phyloP scores from a whole-genome alignment of 1,284 basidiomycete species.

The Volvariella volvacea region DNA sequence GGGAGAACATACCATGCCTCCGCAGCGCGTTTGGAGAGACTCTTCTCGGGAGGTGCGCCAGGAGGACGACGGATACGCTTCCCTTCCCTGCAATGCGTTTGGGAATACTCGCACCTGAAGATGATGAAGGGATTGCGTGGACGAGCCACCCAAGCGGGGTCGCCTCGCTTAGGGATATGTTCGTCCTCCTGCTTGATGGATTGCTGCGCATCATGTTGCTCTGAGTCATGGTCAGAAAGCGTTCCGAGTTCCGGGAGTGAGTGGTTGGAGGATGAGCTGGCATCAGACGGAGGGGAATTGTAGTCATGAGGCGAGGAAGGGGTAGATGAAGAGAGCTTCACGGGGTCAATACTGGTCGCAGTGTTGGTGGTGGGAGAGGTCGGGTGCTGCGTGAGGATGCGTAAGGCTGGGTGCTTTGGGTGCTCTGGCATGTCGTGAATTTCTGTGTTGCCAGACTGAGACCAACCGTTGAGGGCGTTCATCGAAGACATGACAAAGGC shows the following conservation, averaged over 20 bases:
- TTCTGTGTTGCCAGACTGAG: too few species aligned
- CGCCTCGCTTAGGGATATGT: conserved; percentile 15
- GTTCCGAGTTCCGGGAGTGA: not conserved
- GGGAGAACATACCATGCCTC: conserved; percentile 53
- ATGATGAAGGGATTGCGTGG: conserved; percentile 88
- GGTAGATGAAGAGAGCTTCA: too few species aligned
- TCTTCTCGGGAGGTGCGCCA: conserved; percentile 25
- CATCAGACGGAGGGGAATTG: not conserved
- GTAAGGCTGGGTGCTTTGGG: too few species aligned
- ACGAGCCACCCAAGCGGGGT: conserved; percentile 69
- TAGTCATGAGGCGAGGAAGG: too few species aligned
- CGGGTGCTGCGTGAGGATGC: too few species aligned
- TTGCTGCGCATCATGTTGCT: not conserved
- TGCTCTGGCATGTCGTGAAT: too few species aligned
- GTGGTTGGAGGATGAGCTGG: not conserved
- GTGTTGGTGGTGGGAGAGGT: too few species aligned
- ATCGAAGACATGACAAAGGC: too few species aligned
- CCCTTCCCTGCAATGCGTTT: conserved; percentile 25
- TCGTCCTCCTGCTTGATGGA: not conserved
- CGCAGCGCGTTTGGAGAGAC: conserved; percentile 54
- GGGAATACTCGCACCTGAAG: conserved; percentile 72
- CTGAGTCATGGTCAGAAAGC: not conserved
- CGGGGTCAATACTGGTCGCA: too few species aligned
- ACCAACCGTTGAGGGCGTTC: too few species aligned
- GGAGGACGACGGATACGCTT: conserved; percentile 23